Conservation (phyloP, 1,284 basidiomycete genomes). For the Wolfiporia cocos region DNA sequence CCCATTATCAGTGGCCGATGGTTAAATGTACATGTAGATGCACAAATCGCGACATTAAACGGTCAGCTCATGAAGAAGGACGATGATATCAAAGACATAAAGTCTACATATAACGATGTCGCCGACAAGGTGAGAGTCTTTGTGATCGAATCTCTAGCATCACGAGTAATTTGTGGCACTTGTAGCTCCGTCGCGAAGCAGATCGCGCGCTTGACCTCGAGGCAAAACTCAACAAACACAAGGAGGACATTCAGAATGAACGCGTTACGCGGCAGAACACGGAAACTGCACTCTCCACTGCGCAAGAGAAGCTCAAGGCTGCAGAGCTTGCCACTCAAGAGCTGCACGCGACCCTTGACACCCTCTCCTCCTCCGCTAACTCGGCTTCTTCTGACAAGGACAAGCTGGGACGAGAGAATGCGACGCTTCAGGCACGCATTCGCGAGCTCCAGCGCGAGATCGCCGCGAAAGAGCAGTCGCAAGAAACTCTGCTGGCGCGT, state of each 20-base stretch:
- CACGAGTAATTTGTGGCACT: slow-evolving; percentile 1
- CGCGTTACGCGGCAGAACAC: slow-evolving; percentile 48
- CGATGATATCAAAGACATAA: slow-evolving; percentile 48
- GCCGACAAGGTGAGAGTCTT: slow-evolving; percentile 46
- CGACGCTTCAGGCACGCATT: slow-evolving; percentile 35
- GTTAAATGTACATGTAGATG: slow-evolving; percentile 11
- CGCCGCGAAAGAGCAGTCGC: slow-evolving; percentile 14
- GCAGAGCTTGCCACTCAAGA: slow-evolving; percentile 45
- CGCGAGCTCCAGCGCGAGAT: slow-evolving; percentile 15
- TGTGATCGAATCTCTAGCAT: slow-evolving; percentile 9
- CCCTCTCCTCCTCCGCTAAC: slow-evolving; percentile 48
- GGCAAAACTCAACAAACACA: slow-evolving; percentile 37
- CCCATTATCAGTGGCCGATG: not conserved
- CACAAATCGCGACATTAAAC: slow-evolving; percentile 48
- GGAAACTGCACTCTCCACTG: slow-evolving; percentile 39
- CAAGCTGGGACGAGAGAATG: slow-evolving; percentile 51
- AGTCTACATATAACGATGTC: slow-evolving; percentile 46
- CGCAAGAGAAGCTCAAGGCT: slow-evolving; percentile 44
- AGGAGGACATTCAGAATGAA: slow-evolving; percentile 51
- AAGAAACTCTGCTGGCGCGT: slow-evolving; percentile 23
- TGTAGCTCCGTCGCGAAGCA: slow-evolving; percentile 53
- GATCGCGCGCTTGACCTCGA: slow-evolving; percentile 52
- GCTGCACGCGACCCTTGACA: slow-evolving; percentile 53
- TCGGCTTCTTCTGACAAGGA: slow-evolving; percentile 34
- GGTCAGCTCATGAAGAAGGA: slow-evolving; percentile 49